A percentile compares a stretch with the other conserved stretches of the same genome.
Conservation (phyloP, 192 early-diverging fungal species). For the Backusella luteola region DNA sequence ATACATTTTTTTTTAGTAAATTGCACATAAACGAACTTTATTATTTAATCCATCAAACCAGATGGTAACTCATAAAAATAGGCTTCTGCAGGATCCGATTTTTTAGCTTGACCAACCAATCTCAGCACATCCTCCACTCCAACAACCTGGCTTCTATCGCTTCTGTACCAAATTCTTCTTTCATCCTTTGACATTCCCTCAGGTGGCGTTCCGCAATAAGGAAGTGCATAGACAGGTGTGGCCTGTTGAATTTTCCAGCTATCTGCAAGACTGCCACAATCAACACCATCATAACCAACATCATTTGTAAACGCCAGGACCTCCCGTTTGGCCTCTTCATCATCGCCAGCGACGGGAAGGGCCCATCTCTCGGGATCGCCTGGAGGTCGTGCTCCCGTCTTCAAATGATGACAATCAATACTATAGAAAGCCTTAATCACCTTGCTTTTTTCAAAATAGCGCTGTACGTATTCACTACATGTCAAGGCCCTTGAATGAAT, state of each 20-base stretch:
- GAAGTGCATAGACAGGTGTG: background rate
- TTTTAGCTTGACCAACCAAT: background rate
- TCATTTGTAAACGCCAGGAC: background rate
- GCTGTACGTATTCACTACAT: background rate
- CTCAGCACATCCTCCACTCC: background rate
- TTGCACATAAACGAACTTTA: background rate
- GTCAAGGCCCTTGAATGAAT: background rate
- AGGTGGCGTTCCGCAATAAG: background rate
- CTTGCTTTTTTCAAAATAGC: conserved; percentile 1
- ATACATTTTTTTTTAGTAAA: background rate
- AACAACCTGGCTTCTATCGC: background rate
- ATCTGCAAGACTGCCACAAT: background rate
- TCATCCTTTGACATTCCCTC: background rate
- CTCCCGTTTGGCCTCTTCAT: background rate
- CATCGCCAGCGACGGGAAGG: background rate
- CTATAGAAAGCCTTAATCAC: background rate
- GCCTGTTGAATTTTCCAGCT: background rate
- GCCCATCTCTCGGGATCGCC: background rate
- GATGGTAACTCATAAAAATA: conserved; percentile 1
- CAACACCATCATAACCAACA: background rate
- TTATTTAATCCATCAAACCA: background rate
- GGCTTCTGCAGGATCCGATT: background rate
- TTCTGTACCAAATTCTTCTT: background rate
- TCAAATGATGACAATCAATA: conserved; percentile 3
- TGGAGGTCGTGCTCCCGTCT: background rate